Evolutionary conservation across 495 filamentous ascomycete genomes (phyloP).

Genomic region (Aspergillus biplanus): DNA sequence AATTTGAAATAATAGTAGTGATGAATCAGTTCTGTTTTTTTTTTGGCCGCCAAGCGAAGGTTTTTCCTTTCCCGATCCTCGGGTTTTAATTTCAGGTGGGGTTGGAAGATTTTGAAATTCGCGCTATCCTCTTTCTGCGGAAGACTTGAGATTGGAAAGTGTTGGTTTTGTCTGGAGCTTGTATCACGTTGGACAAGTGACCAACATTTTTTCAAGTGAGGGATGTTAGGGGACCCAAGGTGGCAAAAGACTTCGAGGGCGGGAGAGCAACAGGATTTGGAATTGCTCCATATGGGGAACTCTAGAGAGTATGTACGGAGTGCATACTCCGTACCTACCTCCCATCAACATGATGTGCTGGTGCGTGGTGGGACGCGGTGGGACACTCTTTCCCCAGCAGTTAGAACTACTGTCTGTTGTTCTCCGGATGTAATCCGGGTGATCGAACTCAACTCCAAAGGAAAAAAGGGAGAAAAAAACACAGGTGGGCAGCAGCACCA

Average conservation of each 20-base stretch:
- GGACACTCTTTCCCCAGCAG: neutral
- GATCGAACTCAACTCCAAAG: neutral
- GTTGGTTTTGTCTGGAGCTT: neutral
- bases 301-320: slow-evolving; percentile 1
- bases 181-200: slow-evolving; percentile 7
- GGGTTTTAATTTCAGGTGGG: neutral
- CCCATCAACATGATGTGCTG: neutral
- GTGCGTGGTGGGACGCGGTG: neutral
- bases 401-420: neutral
- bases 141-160: neutral
- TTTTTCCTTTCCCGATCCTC: neutral
- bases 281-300: slow-evolving; percentile 13
- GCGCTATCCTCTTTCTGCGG: neutral
- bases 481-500: neutral
- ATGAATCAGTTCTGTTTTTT: neutral
- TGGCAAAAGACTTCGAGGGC: neutral
- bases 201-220: slow-evolving; percentile 6
- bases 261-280: slow-evolving; percentile 6
- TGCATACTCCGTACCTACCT: no score
- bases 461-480: neutral
- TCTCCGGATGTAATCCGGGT: slow-evolving; percentile 21
- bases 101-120: neutral
- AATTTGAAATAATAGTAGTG: neutral
- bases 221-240: neutral
- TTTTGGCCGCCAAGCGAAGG: neutral